Percentiles rank a stretch among this genome's conserved stretches.
phyloP scores from a whole-genome alignment of 768 basidiomycete genomes.

The Lentinus tigrinus region DNA sequence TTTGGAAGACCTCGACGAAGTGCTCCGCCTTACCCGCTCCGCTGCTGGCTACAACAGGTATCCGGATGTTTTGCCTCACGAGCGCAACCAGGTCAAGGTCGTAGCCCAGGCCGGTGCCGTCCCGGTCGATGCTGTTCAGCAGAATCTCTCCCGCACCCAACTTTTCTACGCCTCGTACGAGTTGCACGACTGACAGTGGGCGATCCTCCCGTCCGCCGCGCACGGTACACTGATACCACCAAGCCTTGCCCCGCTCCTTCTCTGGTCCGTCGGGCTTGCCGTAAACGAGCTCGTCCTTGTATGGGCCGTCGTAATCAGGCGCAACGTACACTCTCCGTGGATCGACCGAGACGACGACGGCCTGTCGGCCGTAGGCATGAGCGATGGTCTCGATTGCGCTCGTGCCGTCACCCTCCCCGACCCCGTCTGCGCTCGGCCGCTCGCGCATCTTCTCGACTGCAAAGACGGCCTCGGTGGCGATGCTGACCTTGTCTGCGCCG shows the following conservation, averaged over 20 bases:
- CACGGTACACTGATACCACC: constrained; percentile 99
- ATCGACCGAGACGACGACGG: constrained; percentile 97
- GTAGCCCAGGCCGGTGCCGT: constrained; percentile 84
- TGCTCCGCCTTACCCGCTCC: constrained; percentile 84
- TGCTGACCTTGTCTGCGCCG: constrained; percentile 98
- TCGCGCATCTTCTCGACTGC: constrained; percentile 82
- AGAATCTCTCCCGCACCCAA: constrained; percentile 95
- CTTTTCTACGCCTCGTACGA: constrained; percentile 86
- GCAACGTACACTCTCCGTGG: constrained; percentile 85
- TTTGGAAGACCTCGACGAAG: constrained; percentile 83
- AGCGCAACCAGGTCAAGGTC: constrained; percentile 81
- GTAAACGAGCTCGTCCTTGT: constrained; percentile 58
- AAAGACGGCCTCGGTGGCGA: constrained; percentile 93
- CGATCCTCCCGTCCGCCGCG: constrained; percentile 86
- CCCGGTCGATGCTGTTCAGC: constrained; percentile 94
- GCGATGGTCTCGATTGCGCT: constrained; percentile 95
- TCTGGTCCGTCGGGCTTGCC: constrained; percentile 44
- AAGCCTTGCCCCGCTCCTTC: constrained; percentile 68
- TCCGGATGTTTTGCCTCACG: constrained; percentile 72
- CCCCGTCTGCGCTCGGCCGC: constrained; percentile 28
- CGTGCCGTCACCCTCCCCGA: constrained; percentile 57
- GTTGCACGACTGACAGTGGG: constrained; percentile 83
- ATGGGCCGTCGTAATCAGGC: constrained; percentile 64
- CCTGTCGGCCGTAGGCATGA: constrained; percentile 87
- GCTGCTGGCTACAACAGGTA: constrained; percentile 94